Evolutionary conservation across 306 rosid species (phyloP).

Genomic region (Echinosophora koreensis): DNA sequence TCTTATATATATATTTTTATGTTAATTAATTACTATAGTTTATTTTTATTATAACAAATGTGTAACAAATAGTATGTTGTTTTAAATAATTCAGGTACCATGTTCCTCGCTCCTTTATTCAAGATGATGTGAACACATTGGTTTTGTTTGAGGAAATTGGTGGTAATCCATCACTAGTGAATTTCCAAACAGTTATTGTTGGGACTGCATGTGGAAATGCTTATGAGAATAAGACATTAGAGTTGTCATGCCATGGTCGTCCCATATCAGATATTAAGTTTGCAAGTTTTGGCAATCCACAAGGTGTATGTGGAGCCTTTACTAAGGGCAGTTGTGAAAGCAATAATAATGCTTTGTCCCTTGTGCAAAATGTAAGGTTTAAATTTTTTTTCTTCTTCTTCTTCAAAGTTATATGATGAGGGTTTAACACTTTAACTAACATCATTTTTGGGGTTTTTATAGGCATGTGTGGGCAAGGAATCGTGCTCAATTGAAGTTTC

Average conservation of each 20-base stretch:
- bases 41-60: background rate
- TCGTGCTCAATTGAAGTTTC: constrained; percentile 39
- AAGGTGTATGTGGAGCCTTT: constrained; percentile 51
- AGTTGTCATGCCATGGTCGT: constrained; percentile 55
- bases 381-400: background rate
- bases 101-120: constrained; percentile 55
- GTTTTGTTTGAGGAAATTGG: constrained; percentile 71
- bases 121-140: constrained; percentile 50
- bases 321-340: constrained; percentile 42
- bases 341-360: constrained; percentile 19
- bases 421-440: background rate
- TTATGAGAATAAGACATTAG: constrained; percentile 49
- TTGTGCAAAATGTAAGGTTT: constrained; percentile 23
- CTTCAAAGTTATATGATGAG: background rate
- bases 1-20: too few relatives aligned
- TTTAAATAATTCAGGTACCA: constrained; percentile 54
- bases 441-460: background rate
- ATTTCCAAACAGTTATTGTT: constrained; percentile 47
- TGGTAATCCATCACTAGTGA: constrained; percentile 56
- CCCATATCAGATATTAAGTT: constrained; percentile 49
- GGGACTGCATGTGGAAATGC: constrained; percentile 53
- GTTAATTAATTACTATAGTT: background rate
- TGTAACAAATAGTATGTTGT: background rate
- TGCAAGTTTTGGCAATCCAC: constrained; percentile 52
- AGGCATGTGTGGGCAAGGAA: constrained; percentile 58